These are phyloP conservation scores for Cystobasidiopsis lactophilus DNA, from an alignment of 768 basidiomycete genomes.

Conservation along the genomic window DNA sequence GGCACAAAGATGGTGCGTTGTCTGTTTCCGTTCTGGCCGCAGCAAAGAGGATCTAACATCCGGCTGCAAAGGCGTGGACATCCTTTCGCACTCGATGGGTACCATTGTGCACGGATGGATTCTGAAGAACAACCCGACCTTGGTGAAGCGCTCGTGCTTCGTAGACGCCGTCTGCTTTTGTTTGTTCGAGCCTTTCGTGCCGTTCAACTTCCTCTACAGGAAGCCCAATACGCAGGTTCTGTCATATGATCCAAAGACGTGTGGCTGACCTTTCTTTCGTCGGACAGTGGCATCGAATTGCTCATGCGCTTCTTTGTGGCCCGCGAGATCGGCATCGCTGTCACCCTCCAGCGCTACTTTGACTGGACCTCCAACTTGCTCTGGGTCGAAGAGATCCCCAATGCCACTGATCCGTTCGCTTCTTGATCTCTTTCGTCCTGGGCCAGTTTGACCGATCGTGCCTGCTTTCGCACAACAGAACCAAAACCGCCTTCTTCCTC, in stretches of 20 bases:
- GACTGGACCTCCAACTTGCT: constrained; percentile 46
- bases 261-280: not conserved
- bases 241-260: not conserved
- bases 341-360: constrained; percentile 34
- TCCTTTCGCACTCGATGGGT: constrained; percentile 67
- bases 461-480: constrained; percentile 29
- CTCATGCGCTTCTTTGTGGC: constrained; percentile 69
- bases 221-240: not conserved
- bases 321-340: constrained; percentile 66
- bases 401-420: not conserved
- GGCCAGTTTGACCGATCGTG: not conserved
- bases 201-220: constrained; percentile 72
- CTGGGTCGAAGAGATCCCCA: constrained; percentile 60
- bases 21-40: too few species aligned
- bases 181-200: constrained; percentile 68
- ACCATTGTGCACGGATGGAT: constrained; percentile 67
- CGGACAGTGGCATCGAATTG: constrained; percentile 44
- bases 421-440: not conserved
- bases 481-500: constrained; percentile 48
- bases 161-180: constrained; percentile 44
- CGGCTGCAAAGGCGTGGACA: constrained; percentile 38
- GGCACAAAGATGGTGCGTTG: too few species aligned
- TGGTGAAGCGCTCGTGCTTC: constrained; percentile 58
- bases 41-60: constrained; percentile 38
- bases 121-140: constrained; percentile 48